Percentiles rank a stretch among this genome's conserved stretches.
phyloP scores from a whole-genome alignment of 2,329 filamentous ascomycete genomes.

The Dothideomycetes sp. region DNA sequence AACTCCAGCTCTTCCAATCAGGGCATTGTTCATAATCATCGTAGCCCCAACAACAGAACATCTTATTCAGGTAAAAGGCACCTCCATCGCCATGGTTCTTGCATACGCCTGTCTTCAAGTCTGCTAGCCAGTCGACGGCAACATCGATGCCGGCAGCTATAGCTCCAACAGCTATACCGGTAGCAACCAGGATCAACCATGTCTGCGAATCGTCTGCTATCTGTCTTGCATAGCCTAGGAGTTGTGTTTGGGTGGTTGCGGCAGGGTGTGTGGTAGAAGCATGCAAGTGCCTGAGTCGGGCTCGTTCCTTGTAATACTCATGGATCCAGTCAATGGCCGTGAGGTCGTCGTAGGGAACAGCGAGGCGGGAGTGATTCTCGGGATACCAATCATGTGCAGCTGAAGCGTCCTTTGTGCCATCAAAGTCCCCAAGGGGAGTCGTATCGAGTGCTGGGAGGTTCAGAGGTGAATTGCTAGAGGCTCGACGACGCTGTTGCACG shows the following conservation, averaged over 20 bases:
- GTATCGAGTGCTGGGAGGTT: slow-evolving; percentile 32
- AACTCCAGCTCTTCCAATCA: slow-evolving; percentile 81
- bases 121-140: slow-evolving; percentile 83
- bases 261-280: slow-evolving; percentile 31
- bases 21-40: slow-evolving; percentile 71
- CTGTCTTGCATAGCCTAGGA: slow-evolving; percentile 62
- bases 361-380: slow-evolving; percentile 74
- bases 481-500: slow-evolving; percentile 17
- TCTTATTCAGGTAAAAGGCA: slow-evolving; percentile 79
- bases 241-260: slow-evolving; percentile 40
- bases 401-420: slow-evolving; percentile 34
- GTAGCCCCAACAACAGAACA: slow-evolving; percentile 89
- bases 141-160: slow-evolving; percentile 86
- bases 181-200: slow-evolving; percentile 80
- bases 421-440: slow-evolving; percentile 24
- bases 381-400: slow-evolving; percentile 65
- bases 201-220: slow-evolving; percentile 79
- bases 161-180: slow-evolving; percentile 71
- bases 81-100: slow-evolving; percentile 65
- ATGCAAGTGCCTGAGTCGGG: slow-evolving; percentile 67
- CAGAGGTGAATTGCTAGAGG: background rate
- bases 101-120: slow-evolving; percentile 85
- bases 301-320: slow-evolving; percentile 92
- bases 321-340: slow-evolving; percentile 99
- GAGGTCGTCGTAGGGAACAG: slow-evolving; percentile 90